Evolutionary conservation across 352 stramenopile genomes (phyloP).

Genomic region (Pelagophyceae sp.): DNA sequence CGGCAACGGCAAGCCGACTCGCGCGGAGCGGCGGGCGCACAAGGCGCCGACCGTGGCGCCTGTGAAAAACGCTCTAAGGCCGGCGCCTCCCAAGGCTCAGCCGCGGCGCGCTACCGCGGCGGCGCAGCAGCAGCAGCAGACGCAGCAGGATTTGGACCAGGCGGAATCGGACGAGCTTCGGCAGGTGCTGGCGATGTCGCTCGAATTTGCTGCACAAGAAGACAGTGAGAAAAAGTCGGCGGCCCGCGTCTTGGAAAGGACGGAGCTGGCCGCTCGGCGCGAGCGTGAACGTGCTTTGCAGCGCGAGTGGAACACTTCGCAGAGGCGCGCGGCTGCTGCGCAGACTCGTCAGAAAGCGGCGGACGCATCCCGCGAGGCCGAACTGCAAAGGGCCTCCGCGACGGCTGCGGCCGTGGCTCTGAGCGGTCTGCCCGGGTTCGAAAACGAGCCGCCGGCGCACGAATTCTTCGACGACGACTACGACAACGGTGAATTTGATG

Average conservation of each 20-base stretch:
- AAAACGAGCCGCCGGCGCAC: no score
- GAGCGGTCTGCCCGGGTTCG: slow-evolving; percentile 8
- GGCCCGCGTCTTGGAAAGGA: neutral
- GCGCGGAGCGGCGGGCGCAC: neutral
- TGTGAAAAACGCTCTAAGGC: neutral
- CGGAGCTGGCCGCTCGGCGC: neutral
- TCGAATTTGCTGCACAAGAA: neutral
- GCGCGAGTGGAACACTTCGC: slow-evolving; percentile 12
- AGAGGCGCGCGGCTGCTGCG: neutral
- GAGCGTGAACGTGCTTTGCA: slow-evolving; percentile 13
- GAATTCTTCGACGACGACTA: neutral
- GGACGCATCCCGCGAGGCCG: slow-evolving; percentile 2
- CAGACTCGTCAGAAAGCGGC: neutral
- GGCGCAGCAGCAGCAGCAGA: neutral
- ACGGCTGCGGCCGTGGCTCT: slow-evolving; percentile 14
- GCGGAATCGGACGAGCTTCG: slow-evolving; percentile 16
- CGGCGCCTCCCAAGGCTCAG: neutral
- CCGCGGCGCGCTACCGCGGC: neutral
- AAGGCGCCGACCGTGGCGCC: neutral
- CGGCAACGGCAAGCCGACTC: neutral
- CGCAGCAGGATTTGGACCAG: neutral
- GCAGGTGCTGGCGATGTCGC: neutral
- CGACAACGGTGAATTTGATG: no score
- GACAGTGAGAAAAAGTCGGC: neutral
- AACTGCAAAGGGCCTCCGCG: slow-evolving; percentile 17